Base-by-base conservation (phyloP, 176 grass and related monocot species). In the Lolium perenne region DNA sequence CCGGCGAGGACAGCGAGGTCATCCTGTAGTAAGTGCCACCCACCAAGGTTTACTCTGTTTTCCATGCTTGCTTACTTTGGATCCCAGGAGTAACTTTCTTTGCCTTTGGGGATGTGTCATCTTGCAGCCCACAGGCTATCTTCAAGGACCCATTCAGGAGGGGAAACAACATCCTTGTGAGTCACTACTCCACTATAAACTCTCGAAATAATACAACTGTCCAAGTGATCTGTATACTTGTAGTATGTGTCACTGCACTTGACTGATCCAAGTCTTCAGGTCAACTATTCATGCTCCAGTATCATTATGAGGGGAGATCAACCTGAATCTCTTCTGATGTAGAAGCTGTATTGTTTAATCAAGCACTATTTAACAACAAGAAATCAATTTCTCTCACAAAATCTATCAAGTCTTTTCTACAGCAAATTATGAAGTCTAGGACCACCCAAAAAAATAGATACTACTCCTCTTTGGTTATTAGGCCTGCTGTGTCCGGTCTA, bases 91-190 rank as follows among this genome's bases (percentile, higher is more conserved):
- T 67, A 74, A 85, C 76, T 88, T 82, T 87, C 59, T 48, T 1
- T 32, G 20, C 26, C 58, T 12, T 55, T 65, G 88, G 75, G 10
- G 14, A 65, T 80, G 76, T 63, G 76, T 17, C 76, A 35, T 79
- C 64, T 51, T 93, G 80, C 88, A 99, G 97, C 63, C 97, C 97
- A 18, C 97, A 99, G 85, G 94, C 97, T 38, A 97, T 99, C 90
- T 99, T 99, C 89, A 99, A 93, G 92, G 97, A 99, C 85, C 97
- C 97, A 16, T 99, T 99, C 78, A 91, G 97, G 80, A 96, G 51
- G 87, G 97, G 97, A 8, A 97, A 99, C 85, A 99, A 99, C 67
- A 99, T 99, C 80, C 97, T 99, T 90, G 97, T 99, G 78, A 97
- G 94, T 79, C 17, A 74, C 46, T 54, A 48, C 32, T 70, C 38